phyloP scores from a whole-genome alignment of 2,329 filamentous ascomycete species.

The Mariannaea sp. region DNA sequence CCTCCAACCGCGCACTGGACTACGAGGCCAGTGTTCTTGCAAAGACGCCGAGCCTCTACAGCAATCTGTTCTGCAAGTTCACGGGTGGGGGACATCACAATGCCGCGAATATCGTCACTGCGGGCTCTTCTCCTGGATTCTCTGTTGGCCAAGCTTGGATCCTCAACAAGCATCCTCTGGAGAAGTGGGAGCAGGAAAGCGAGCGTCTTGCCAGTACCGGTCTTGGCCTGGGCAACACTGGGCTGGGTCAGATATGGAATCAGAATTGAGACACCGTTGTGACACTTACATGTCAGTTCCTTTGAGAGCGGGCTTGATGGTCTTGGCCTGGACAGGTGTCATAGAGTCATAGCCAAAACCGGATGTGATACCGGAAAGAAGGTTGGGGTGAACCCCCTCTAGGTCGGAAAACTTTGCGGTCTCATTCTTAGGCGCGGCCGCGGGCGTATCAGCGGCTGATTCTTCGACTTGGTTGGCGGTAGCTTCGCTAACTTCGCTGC shows the following conservation, averaged over 20 bases:
- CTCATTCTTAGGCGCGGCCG: constrained; percentile 30
- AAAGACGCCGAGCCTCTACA: constrained; percentile 74
- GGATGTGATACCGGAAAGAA: constrained; percentile 71
- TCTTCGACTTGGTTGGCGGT: constrained; percentile 32
- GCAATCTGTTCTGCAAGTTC: constrained; percentile 83
- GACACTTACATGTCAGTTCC: constrained; percentile 78
- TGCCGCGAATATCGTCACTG: constrained; percentile 67
- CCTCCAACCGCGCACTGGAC: constrained; percentile 87
- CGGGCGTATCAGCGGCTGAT: constrained; percentile 14
- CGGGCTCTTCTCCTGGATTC: constrained; percentile 43
- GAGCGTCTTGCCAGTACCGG: constrained; percentile 94
- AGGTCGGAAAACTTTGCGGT: constrained; percentile 53
- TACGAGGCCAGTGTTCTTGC: constrained; percentile 66
- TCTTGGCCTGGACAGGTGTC: constrained; percentile 89
- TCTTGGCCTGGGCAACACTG: constrained; percentile 91
- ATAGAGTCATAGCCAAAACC: constrained; percentile 80
- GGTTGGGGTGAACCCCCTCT: constrained; percentile 61
- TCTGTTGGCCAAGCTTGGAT: constrained; percentile 63
- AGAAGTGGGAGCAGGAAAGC: constrained; percentile 88
- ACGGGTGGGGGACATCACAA: constrained; percentile 79
- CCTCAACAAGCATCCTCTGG: constrained; percentile 72
- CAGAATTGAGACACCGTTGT: background rate
- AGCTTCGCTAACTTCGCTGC: constrained; percentile 48
- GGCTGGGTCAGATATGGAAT: constrained; percentile 26
- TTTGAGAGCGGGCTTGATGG: constrained; percentile 78